A percentile compares a stretch with the other conserved stretches of the same genome.
Conservation (phyloP, 768 basidiomycete genomes). For the Kwoniella sp. region DNA sequence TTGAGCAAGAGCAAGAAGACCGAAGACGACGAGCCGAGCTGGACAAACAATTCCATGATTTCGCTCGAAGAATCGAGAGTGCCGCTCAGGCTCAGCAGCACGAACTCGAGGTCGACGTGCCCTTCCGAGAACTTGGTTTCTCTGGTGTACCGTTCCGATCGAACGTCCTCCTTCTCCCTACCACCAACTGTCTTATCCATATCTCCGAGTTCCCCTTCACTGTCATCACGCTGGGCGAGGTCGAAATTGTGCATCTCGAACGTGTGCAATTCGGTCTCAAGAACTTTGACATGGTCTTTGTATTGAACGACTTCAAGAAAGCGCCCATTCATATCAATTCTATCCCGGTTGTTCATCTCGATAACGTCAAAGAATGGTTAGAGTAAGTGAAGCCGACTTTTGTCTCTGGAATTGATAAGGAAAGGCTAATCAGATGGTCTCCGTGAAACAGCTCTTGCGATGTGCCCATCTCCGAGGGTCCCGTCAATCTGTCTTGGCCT, state of each 20-base stretch:
- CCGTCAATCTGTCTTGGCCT: conserved; percentile 96
- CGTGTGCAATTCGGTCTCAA: conserved; percentile 94
- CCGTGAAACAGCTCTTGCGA: conserved; percentile 83
- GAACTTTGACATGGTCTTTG: conserved; percentile 96
- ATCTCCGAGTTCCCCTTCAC: conserved; percentile 94
- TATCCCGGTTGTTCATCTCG: conserved; percentile 83
- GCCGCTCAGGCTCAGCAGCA: conserved; percentile 78
- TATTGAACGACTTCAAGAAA: conserved; percentile 95
- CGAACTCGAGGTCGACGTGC: conserved; percentile 88
- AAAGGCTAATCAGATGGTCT: conserved; percentile 91
- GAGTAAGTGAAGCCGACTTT: conserved; percentile 66
- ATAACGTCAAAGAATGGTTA: conserved; percentile 98
- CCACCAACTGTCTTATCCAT: conserved; percentile 94
- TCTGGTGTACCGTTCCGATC: conserved; percentile 95
- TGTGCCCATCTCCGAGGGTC: conserved; percentile 90
- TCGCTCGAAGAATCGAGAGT: conserved; percentile 88
- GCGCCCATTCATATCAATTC: conserved; percentile 93
- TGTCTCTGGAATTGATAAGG: background rate
- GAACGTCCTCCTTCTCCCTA: conserved; percentile 90
- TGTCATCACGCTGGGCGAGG: conserved; percentile 89
- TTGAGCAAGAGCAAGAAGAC: conserved; percentile 98
- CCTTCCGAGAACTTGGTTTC: conserved; percentile 95
- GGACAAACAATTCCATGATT: conserved; percentile 92
- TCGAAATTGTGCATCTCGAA: conserved; percentile 95
- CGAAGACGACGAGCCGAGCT: conserved; percentile 81